These are phyloP conservation scores for Acacia melanoxylon DNA, from an alignment of 306 rosid genomes.

Conservation along the genomic window DNA sequence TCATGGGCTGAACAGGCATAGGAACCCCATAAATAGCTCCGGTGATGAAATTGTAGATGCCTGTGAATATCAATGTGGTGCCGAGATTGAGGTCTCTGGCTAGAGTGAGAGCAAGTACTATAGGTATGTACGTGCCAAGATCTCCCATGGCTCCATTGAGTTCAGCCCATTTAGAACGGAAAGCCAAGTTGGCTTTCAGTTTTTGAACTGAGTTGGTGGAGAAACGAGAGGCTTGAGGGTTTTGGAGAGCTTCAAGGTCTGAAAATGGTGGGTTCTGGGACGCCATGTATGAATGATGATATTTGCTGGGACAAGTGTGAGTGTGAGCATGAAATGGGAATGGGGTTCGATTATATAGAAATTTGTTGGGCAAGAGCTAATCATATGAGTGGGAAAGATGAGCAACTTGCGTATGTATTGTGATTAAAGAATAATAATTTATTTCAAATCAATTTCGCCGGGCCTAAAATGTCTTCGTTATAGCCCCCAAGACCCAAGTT, in stretches of 20 bases:
- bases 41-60: slow-evolving; percentile 52
- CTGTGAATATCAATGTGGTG: slow-evolving; percentile 68
- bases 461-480: not conserved
- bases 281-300: slow-evolving; percentile 29
- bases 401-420: not conserved
- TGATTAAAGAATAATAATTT: not conserved
- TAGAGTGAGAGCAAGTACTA: slow-evolving; percentile 53
- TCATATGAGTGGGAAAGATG: not conserved
- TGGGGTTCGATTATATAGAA: not conserved
- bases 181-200: slow-evolving; percentile 49
- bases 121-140: slow-evolving; percentile 75
- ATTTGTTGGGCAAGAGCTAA: not conserved
- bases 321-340: not conserved
- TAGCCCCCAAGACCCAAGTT: not conserved
- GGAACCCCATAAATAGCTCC: slow-evolving; percentile 71
- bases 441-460: not conserved
- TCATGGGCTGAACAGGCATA: slow-evolving; percentile 87
- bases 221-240: slow-evolving; percentile 7
- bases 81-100: slow-evolving; percentile 53
- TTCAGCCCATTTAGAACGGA: slow-evolving; percentile 61
- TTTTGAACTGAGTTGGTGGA: slow-evolving; percentile 24
- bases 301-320: not conserved
- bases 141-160: slow-evolving; percentile 80
- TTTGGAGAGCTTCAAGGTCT: slow-evolving; percentile 23
- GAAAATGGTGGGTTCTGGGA: slow-evolving; percentile 33